A percentile compares a stretch with the other conserved stretches of the same genome.
Conservation (phyloP, 75 land plant species). For the Picea sitchensis region DNA sequence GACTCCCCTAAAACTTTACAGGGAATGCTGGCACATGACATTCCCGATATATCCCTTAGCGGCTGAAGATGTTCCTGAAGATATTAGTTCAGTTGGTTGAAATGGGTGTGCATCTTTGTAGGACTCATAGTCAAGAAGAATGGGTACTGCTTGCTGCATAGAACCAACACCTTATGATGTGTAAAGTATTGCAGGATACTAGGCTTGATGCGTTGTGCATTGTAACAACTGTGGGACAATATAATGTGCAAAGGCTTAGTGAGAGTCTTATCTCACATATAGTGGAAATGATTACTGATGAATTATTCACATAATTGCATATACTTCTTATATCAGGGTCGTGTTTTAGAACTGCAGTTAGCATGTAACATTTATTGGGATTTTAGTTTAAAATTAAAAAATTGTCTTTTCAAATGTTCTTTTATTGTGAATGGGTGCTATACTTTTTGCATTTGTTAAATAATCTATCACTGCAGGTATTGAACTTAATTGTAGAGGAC, state of each 20-base stretch:
- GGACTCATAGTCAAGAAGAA: neutral
- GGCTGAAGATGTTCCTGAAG: neutral
- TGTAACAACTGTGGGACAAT: too few species aligned
- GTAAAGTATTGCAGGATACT: too few species aligned
- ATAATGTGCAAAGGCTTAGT: neutral
- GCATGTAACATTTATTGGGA: too few species aligned
- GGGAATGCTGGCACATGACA: neutral
- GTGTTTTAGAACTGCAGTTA: too few species aligned
- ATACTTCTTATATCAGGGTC: too few species aligned
- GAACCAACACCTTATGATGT: too few species aligned
- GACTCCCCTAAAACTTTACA: neutral
- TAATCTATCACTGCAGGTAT: conserved; percentile 47
- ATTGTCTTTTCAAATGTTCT: neutral
- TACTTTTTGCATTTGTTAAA: neutral
- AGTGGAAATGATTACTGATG: neutral
- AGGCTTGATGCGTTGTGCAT: too few species aligned
- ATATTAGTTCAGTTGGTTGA: neutral
- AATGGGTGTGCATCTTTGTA: neutral
- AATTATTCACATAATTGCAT: neutral
- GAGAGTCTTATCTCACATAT: neutral
- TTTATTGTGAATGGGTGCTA: neutral
- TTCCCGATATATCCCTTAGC: neutral
- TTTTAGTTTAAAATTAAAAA: neutral
- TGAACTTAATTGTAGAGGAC: conserved; percentile 83
- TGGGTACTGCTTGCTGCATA: neutral